A percentile compares a stretch with the other conserved stretches of the same genome.
These are phyloP conservation scores for Lithospermum erythrorhizon DNA, from an alignment of 257 asterid species.

Conservation along the genomic window DNA sequence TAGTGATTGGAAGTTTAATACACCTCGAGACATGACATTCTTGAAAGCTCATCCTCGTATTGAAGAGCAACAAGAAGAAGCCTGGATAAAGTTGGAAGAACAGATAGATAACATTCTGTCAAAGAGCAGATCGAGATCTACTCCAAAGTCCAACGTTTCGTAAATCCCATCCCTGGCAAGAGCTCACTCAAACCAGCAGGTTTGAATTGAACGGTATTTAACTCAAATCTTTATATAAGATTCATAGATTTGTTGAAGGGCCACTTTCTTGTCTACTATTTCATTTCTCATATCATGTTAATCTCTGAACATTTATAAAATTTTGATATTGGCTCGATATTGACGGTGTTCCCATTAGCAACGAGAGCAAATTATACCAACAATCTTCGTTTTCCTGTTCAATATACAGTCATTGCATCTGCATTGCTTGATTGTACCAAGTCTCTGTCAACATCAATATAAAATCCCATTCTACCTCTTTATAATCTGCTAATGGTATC, in stretches of 20 bases:
- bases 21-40: constrained; percentile 48
- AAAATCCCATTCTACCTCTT: too few species aligned
- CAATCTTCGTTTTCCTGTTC: too few species aligned
- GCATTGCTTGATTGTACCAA: too few species aligned
- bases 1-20: constrained; percentile 74
- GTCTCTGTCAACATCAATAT: too few species aligned
- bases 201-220: constrained; percentile 18
- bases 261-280: constrained; percentile 16
- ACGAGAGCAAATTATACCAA: too few species aligned
- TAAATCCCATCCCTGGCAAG: constrained; percentile 18
- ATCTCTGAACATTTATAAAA: too few species aligned
- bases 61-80: constrained; percentile 44
- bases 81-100: constrained; percentile 42
- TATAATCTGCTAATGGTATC: too few species aligned
- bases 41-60: constrained; percentile 36
- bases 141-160: constrained; percentile 21
- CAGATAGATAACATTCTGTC: constrained; percentile 11
- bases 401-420: too few species aligned
- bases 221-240: too few species aligned
- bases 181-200: constrained; percentile 21
- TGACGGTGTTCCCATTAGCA: too few species aligned
- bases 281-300: too few species aligned
- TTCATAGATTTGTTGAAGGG: constrained; percentile 6
- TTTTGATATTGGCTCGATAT: too few species aligned
- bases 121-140: constrained; percentile 13